Evolutionary conservation across 306 rosid genomes (phyloP).

Genomic region (Glycine soja): DNA sequence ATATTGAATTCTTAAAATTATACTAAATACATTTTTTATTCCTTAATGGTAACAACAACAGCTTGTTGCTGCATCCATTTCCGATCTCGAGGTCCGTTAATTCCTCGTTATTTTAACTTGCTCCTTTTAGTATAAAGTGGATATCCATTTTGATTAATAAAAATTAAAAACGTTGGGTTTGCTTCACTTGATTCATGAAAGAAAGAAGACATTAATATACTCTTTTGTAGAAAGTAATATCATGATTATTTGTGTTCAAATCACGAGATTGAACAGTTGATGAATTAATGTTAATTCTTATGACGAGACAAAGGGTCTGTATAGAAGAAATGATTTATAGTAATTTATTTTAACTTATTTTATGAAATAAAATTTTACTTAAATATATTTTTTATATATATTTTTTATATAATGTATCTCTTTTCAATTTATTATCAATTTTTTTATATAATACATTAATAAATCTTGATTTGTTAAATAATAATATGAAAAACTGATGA

Average conservation of each 20-base stretch:
- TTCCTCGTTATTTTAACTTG: constrained; percentile 16
- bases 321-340: background rate
- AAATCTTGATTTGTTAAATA: too few species aligned
- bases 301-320: background rate
- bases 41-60: constrained; percentile 21
- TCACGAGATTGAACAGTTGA: background rate
- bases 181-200: background rate
- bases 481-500: too few species aligned
- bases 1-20: background rate
- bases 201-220: too few species aligned
- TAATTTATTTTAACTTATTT: too few species aligned
- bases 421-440: too few species aligned
- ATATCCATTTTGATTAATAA: background rate
- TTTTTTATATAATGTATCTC: too few species aligned
- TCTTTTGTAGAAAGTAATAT: too few species aligned
- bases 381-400: too few species aligned
- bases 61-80: constrained; percentile 12
- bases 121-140: background rate
- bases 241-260: background rate
- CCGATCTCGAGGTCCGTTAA: constrained; percentile 19
- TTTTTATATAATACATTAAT: too few species aligned
- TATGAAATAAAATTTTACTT: too few species aligned
- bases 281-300: background rate
- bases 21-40: constrained; percentile 1
- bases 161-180: background rate